phyloP scores from a whole-genome alignment of 2,329 filamentous ascomycete genomes.

The Biscogniauxia sp. region DNA sequence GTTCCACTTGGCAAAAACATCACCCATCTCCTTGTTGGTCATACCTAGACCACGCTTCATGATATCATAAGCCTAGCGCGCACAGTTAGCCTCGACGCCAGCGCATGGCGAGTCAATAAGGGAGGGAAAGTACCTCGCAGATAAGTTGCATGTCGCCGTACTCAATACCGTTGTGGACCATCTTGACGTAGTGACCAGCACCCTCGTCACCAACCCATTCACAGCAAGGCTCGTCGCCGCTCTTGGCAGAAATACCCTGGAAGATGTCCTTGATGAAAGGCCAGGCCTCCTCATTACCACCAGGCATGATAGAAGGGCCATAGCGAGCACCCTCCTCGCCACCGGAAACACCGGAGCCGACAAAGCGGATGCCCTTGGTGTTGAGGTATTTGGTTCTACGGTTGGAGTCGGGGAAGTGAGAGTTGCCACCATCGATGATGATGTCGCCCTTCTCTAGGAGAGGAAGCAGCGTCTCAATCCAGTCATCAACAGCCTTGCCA shows the following conservation, averaged over 20 bases:
- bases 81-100: conserved; percentile 9
- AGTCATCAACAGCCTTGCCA: conserved; percentile 95
- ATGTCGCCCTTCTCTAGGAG: conserved; percentile 85
- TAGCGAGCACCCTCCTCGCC: conserved; percentile 99
- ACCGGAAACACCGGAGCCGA: conserved; percentile 96
- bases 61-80: conserved; percentile 88
- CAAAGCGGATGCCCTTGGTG: conserved; percentile 87
- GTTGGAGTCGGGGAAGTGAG: conserved; percentile 98
- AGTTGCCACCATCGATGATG: conserved; percentile 99
- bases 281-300: conserved; percentile 98
- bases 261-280: conserved; percentile 98
- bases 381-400: conserved; percentile 88
- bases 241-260: conserved; percentile 97
- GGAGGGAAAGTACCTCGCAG: conserved; percentile 70
- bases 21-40: conserved; percentile 89
- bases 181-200: conserved; percentile 99
- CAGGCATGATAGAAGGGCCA: conserved; percentile 96
- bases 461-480: conserved; percentile 92
- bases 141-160: conserved; percentile 99
- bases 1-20: conserved; percentile 95
- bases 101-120: background rate
- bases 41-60: conserved; percentile 97
- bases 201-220: conserved; percentile 99
- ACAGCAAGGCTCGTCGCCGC: conserved; percentile 94
- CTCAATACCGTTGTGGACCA: conserved; percentile 99